phyloP scores from a whole-genome alignment of 352 stramenopile species.

The Globisporangium cederbergense region DNA sequence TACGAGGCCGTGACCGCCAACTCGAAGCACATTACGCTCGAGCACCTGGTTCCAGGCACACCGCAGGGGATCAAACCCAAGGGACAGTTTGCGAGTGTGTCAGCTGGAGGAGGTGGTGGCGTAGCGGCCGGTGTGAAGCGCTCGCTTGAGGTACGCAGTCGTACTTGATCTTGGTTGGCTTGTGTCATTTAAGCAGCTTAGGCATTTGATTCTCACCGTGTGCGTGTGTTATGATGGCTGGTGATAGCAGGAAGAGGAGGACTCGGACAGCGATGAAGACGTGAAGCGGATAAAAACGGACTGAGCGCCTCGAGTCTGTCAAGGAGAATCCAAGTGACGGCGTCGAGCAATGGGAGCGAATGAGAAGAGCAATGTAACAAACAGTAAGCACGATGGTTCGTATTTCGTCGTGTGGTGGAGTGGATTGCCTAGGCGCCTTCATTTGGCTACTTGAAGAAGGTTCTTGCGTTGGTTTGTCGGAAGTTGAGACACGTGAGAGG shows the following conservation, averaged over 20 bases:
- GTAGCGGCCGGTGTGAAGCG: slow-evolving; percentile 40
- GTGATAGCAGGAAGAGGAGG: slow-evolving; percentile 9
- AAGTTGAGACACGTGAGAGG: no score
- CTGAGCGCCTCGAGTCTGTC: slow-evolving; percentile 14
- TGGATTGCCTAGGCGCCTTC: not conserved
- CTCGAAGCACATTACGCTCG: slow-evolving; percentile 71
- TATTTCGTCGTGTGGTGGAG: slow-evolving; percentile 11
- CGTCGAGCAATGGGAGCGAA: slow-evolving; percentile 15
- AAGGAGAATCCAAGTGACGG: not conserved
- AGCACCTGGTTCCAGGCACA: slow-evolving; percentile 66
- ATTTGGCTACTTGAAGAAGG: not conserved
- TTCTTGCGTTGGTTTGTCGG: no score
- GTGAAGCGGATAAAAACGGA: slow-evolving; percentile 19
- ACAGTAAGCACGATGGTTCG: slow-evolving; percentile 13
- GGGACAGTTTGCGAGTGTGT: slow-evolving; percentile 6
- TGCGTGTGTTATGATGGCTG: not conserved
- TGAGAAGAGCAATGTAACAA: slow-evolving; percentile 29
- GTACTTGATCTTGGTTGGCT: not conserved
- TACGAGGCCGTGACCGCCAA: slow-evolving; percentile 84
- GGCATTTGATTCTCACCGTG: slow-evolving; percentile 2
- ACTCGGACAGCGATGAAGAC: slow-evolving; percentile 20
- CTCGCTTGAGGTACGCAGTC: slow-evolving; percentile 31
- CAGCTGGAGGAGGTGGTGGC: slow-evolving; percentile 18
- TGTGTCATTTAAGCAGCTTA: no score
- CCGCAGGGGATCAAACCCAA: slow-evolving; percentile 32